Evolutionary conservation across 169 alveolate species (phyloP).

Genomic region (Sarcocystis neurona): DNA sequence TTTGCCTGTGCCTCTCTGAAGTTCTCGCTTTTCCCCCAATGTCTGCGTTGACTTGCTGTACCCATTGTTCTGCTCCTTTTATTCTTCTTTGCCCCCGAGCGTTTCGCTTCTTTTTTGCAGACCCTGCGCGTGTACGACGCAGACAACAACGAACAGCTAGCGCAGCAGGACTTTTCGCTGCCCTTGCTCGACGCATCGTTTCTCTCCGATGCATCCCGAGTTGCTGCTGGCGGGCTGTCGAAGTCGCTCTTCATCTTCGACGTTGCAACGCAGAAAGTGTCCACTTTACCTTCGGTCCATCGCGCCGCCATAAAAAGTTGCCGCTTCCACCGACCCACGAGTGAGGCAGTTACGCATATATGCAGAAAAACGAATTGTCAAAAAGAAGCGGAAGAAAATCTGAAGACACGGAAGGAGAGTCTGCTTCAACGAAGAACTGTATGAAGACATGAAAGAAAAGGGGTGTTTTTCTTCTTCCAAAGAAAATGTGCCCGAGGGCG

Average conservation of each 20-base stretch:
- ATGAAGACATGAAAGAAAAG: too few species aligned
- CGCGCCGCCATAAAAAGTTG: slow-evolving; percentile 49
- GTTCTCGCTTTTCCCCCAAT: too few species aligned
- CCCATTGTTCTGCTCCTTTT: too few species aligned
- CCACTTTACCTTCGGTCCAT: slow-evolving; percentile 53
- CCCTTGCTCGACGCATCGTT: slow-evolving; percentile 60
- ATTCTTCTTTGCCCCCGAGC: too few species aligned
- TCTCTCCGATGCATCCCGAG: slow-evolving; percentile 43
- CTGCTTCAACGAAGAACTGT: too few species aligned
- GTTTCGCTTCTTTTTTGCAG: slow-evolving; percentile 18
- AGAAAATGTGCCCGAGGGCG: too few species aligned
- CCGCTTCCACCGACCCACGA: slow-evolving; percentile 58
- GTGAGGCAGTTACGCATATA: slow-evolving; percentile 21
- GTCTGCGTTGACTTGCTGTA: too few species aligned
- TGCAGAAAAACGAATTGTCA: too few species aligned
- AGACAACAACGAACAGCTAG: slow-evolving; percentile 52
- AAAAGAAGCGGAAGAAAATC: too few species aligned
- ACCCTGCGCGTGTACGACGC: slow-evolving; percentile 62
- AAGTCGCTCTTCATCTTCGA: slow-evolving; percentile 43
- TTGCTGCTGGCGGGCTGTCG: slow-evolving; percentile 56
- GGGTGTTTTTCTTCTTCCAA: too few species aligned
- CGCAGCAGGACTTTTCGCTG: slow-evolving; percentile 52
- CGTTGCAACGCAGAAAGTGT: slow-evolving; percentile 37
- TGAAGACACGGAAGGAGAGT: too few species aligned
- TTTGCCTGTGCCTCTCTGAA: too few species aligned